Conservation (phyloP, 805 yeast genomes). For the Candida chilensis region DNA sequence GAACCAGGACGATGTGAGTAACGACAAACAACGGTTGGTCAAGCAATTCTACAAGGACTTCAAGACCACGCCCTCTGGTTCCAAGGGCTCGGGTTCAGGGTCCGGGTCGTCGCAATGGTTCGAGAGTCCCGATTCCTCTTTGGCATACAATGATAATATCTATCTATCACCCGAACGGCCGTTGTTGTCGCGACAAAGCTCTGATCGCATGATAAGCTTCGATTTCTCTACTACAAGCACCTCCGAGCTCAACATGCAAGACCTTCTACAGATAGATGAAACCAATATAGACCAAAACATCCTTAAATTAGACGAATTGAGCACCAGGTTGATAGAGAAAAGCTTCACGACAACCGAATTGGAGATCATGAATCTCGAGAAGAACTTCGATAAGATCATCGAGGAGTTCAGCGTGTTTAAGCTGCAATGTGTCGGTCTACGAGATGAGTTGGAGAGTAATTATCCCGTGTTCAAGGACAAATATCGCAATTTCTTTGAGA, state of each 20-base stretch:
- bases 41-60: slow-evolving; percentile 1
- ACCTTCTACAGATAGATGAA: too few relatives aligned
- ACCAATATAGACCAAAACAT: too few relatives aligned
- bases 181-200: not conserved
- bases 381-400: not conserved
- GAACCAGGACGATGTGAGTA: not conserved
- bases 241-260: too few relatives aligned
- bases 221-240: not conserved
- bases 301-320: not conserved
- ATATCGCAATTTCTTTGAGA: not conserved
- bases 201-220: not conserved
- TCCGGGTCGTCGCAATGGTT: not conserved
- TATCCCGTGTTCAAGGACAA: not conserved
- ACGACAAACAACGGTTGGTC: not conserved
- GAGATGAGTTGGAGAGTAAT: not conserved
- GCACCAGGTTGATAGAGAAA: not conserved
- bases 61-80: too few relatives aligned
- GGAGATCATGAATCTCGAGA: not conserved
- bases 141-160: not conserved
- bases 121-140: not conserved
- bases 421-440: not conserved
- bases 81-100: not conserved
- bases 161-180: not conserved
- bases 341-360: not conserved
- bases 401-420: not conserved